phyloP scores from a whole-genome alignment of 768 basidiomycete genomes.

The Serendipita sp. region DNA sequence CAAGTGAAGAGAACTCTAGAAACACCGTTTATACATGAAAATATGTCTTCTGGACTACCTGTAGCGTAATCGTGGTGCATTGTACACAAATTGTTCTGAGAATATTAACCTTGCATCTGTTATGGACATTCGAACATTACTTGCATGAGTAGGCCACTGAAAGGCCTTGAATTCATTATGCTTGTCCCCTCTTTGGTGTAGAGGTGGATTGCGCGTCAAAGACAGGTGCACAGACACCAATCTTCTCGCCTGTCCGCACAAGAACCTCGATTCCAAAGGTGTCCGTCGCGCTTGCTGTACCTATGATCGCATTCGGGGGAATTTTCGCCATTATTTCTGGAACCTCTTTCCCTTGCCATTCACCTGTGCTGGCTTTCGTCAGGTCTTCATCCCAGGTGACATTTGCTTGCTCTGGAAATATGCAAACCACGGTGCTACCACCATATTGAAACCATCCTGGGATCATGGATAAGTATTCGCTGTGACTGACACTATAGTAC shows the following conservation, averaged over 20 bases:
- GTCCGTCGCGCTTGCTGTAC: background rate
- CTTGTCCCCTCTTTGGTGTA: too few relatives aligned
- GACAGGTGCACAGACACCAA: slow-evolving; percentile 1
- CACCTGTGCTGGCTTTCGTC: slow-evolving; percentile 3
- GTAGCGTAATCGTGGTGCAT: too few relatives aligned
- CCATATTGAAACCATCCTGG: slow-evolving; percentile 48
- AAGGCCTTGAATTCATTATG: too few relatives aligned
- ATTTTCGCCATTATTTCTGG: background rate
- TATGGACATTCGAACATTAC: too few relatives aligned
- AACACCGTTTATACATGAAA: too few relatives aligned
- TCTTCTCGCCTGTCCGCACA: slow-evolving; percentile 9
- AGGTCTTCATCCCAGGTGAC: slow-evolving; percentile 11
- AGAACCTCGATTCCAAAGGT: slow-evolving; percentile 8
- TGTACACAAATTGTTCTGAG: too few relatives aligned
- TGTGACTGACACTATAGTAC: background rate
- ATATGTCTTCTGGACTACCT: too few relatives aligned
- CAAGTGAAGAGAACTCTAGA: too few relatives aligned
- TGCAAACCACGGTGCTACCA: slow-evolving; percentile 49
- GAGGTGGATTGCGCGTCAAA: too few relatives aligned
- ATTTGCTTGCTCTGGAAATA: slow-evolving; percentile 34
- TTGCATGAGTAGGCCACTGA: too few relatives aligned
- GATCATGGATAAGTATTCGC: background rate
- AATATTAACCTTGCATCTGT: too few relatives aligned
- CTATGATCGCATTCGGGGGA: background rate
- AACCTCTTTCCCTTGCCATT: slow-evolving; percentile 1